phyloP scores from a whole-genome alignment of 2,329 filamentous ascomycete genomes.

The Verticillium longisporum region DNA sequence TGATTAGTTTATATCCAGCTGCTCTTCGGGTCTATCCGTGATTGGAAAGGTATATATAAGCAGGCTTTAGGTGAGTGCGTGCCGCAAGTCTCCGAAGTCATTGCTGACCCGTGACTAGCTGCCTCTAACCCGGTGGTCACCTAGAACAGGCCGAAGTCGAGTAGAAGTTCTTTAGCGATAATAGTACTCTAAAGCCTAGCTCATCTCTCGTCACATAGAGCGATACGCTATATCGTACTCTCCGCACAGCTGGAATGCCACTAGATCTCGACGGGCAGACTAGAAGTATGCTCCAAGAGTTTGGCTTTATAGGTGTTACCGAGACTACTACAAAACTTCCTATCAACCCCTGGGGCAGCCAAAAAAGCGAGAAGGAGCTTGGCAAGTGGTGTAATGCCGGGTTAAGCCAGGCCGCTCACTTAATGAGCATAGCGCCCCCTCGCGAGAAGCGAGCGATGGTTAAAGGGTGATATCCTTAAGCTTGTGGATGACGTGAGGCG shows the following conservation, averaged over 20 bases:
- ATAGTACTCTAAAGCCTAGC: constrained; percentile 50
- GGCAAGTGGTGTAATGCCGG: constrained; percentile 81
- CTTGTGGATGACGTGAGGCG: constrained; percentile 57
- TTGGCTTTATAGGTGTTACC: constrained; percentile 75
- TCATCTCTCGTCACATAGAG: constrained; percentile 66
- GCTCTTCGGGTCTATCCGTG: constrained; percentile 69
- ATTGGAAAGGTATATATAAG: constrained; percentile 69
- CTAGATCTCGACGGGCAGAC: constrained; percentile 54
- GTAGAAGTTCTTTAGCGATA: constrained; percentile 66
- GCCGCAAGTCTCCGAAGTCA: not conserved
- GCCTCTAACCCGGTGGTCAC: constrained; percentile 71
- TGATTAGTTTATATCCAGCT: constrained; percentile 78
- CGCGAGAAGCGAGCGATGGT: constrained; percentile 54
- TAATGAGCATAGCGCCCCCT: constrained; percentile 69
- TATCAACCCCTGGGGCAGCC: constrained; percentile 65
- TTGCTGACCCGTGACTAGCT: constrained; percentile 34
- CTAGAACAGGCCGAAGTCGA: constrained; percentile 91
- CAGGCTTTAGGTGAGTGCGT: constrained; percentile 29
- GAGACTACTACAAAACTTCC: constrained; percentile 64
- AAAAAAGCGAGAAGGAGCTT: constrained; percentile 58
- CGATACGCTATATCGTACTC: constrained; percentile 59
- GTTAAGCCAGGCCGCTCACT: constrained; percentile 65
- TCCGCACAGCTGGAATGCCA: constrained; percentile 56
- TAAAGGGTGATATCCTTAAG: constrained; percentile 52
- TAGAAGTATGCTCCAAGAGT: constrained; percentile 52